Evolutionary conservation across 2,329 filamentous ascomycete species (phyloP), one percentile per base, ranked within the genome.

Genomic region (Byssoonygena ceratinophila): DNA sequence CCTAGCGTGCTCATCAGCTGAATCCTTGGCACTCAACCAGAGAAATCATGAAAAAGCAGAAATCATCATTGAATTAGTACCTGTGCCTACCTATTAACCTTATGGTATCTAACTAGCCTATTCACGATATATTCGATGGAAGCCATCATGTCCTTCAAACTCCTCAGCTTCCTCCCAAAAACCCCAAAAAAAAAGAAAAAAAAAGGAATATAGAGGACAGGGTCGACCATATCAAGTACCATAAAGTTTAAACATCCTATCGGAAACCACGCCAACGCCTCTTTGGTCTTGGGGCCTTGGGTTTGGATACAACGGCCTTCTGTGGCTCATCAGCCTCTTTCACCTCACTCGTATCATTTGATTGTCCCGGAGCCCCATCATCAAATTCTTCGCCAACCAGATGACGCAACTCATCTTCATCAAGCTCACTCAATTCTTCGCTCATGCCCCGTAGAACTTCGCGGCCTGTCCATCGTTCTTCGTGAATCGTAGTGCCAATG

Each of bases 391-490:
- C 70, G 51, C 69, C 69, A 12, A 72, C 70, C 37, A 88, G 72
- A 31, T 84, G 87, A 61, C 86, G 83, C 54, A 95, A 74, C 69
- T 91, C 87, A 48, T 94, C 89, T 58, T 96, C 90, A 61, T 94
- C 90, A 65, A 96, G 82, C 64, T 96, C 91, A 53, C 86, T 94
- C 20, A 96, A 76, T 60, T 91, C 87, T 67, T 95, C 90, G 61
- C 87, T 94, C 68, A 91, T 82, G 12, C 76, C 79, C 27, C 81
- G 75, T 59, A 81, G 72, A n/a, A 85, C 81, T 52, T 90, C 85
- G 31, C 83, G 77, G 1, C 83, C 86, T 0, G 79, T 81, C 75
- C 83, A 87, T 49, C 81, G 77, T 68, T 91, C 85, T 58, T 84
- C 84, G 52, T 86, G 75, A 8, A 91, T 80, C 0, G 84, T 91